phyloP scores from a whole-genome alignment of 768 basidiomycete species.

The Boletales sp. region DNA sequence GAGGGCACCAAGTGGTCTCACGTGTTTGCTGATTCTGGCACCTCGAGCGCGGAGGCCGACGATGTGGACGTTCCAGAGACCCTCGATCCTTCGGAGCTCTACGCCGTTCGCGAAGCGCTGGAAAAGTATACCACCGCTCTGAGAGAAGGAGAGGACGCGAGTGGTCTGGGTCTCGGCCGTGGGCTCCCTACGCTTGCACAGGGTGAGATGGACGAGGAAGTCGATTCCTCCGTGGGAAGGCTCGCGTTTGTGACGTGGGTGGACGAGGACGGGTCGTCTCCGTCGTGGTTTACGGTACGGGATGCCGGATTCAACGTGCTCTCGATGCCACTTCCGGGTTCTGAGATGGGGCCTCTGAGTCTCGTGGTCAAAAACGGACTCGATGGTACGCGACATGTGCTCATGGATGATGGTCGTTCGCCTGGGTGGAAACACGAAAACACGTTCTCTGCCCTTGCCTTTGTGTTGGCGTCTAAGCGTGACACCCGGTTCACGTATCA shows the following conservation, averaged over 20 bases:
- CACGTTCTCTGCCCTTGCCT: slow-evolving; percentile 89
- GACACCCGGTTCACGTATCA: slow-evolving; percentile 89
- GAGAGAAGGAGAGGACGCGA: slow-evolving; percentile 53
- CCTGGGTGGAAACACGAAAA: slow-evolving; percentile 67
- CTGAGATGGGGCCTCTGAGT: slow-evolving; percentile 27
- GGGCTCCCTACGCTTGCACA: slow-evolving; percentile 78
- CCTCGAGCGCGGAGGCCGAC: slow-evolving; percentile 30
- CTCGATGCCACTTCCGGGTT: slow-evolving; percentile 69
- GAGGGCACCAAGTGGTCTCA: slow-evolving; percentile 84
- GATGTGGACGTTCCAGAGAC: slow-evolving; percentile 82
- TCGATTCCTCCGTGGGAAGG: slow-evolving; percentile 72
- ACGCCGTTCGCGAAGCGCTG: slow-evolving; percentile 71
- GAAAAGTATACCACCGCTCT: slow-evolving; percentile 81
- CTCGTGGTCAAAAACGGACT: slow-evolving; percentile 69
- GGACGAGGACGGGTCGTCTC: slow-evolving; percentile 42
- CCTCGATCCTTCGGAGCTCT: slow-evolving; percentile 79
- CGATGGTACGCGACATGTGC: slow-evolving; percentile 64
- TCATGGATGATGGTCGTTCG: slow-evolving; percentile 29
- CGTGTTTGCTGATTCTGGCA: slow-evolving; percentile 62
- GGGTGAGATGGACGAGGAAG: slow-evolving; percentile 91
- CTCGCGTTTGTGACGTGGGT: slow-evolving; percentile 68
- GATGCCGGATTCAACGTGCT: slow-evolving; percentile 49
- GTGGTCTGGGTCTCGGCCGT: slow-evolving; percentile 59
- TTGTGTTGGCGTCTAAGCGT: slow-evolving; percentile 90
- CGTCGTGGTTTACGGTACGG: slow-evolving; percentile 39